A percentile compares a stretch with the other conserved stretches of the same genome.
Conservation (phyloP, 805 yeast species). For the Cyberlindnera mrakii region DNA sequence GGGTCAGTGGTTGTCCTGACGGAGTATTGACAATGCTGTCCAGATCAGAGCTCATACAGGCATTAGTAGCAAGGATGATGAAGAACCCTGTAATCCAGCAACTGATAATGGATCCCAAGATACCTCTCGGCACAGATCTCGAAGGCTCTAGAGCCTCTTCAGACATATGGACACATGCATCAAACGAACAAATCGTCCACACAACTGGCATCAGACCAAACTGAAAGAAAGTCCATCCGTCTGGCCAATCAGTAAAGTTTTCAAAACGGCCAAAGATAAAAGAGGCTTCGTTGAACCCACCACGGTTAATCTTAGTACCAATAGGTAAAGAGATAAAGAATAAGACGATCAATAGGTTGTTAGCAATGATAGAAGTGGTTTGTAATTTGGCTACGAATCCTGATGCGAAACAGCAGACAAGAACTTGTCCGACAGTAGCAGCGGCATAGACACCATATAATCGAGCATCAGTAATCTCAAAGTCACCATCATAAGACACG, state of each 20-base stretch:
- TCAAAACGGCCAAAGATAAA: conserved; percentile 48
- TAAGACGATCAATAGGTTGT: conserved; percentile 44
- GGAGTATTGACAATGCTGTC: conserved; percentile 27
- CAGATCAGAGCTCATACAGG: conserved; percentile 37
- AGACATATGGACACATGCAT: conserved; percentile 64
- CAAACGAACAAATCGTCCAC: conserved; percentile 72
- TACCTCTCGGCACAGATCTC: conserved; percentile 56
- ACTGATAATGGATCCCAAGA: conserved; percentile 46
- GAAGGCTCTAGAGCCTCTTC: conserved; percentile 63
- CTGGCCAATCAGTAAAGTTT: conserved; percentile 46
- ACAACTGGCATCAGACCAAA: conserved; percentile 55
- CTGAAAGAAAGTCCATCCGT: conserved; percentile 47
- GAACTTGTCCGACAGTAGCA: conserved; percentile 31
- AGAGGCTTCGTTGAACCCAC: conserved; percentile 38
- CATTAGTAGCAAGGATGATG: conserved; percentile 45
- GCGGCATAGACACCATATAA: conserved; percentile 54
- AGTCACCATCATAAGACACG: conserved; percentile 35
- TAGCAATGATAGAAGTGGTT: conserved; percentile 48
- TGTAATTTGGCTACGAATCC: conserved; percentile 52
- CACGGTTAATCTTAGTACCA: conserved; percentile 33
- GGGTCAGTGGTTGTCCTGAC: conserved; percentile 59
- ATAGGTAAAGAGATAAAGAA: conserved; percentile 60
- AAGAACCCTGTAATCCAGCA: conserved; percentile 56
- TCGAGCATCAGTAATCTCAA: conserved; percentile 43
- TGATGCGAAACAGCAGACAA: conserved; percentile 47